Conservation (phyloP, 78 protist species). For the Guillardia theta region DNA sequence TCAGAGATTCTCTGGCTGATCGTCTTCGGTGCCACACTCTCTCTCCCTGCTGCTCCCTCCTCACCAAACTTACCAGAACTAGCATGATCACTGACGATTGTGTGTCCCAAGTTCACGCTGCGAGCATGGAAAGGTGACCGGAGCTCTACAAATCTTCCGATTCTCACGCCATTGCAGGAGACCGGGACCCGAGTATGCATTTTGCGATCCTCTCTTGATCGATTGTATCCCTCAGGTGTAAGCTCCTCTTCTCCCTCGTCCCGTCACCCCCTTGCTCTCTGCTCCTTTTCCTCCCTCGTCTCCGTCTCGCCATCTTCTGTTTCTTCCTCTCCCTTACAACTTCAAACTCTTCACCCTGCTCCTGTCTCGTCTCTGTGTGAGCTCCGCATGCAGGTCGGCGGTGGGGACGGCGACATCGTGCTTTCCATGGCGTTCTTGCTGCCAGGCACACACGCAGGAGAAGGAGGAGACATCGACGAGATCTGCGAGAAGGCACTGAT, state of each 20-base stretch:
- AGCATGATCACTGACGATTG: not conserved
- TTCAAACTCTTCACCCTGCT: not conserved
- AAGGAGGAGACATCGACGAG: not conserved
- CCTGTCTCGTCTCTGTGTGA: not conserved
- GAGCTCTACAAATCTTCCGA: too few species aligned
- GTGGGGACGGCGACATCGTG: not conserved
- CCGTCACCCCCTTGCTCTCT: not conserved
- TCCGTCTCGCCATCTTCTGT: not conserved
- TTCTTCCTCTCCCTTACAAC: not conserved
- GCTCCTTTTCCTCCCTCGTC: not conserved
- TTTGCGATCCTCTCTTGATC: not conserved
- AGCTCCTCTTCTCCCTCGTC: not conserved
- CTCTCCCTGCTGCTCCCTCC: not conserved
- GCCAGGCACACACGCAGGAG: constrained; percentile 11
- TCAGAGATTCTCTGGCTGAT: too few species aligned
- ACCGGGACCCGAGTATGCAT: not conserved
- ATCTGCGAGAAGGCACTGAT: not conserved
- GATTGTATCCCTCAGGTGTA: not conserved
- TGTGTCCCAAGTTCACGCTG: not conserved
- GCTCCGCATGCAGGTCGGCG: not conserved
- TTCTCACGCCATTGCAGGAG: not conserved
- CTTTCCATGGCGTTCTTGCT: not conserved
- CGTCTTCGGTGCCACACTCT: not conserved
- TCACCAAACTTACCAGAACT: not conserved
- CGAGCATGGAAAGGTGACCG: not conserved